Percentiles rank a stretch among this genome's conserved stretches.
Evolutionary conservation across 139 green algal genomes (phyloP).

Genomic region (Bryopsis sp.): DNA sequence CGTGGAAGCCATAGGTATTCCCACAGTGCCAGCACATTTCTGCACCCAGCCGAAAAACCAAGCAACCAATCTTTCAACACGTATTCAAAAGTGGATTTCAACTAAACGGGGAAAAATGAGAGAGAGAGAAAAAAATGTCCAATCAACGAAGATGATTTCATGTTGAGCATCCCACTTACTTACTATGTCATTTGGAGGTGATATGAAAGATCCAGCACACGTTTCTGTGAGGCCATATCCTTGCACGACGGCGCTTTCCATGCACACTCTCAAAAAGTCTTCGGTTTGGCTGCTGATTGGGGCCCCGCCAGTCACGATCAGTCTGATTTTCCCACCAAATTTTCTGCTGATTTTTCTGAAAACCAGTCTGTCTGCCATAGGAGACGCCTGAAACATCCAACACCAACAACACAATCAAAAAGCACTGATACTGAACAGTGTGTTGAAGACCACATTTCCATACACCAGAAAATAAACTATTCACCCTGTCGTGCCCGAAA

Average conservation of each 20-base stretch:
- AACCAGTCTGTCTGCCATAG: conserved; percentile 60
- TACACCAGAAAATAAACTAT: conserved; percentile 8
- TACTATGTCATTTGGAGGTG: not conserved
- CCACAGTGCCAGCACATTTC: not conserved
- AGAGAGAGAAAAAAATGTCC: not conserved
- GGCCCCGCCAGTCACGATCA: conserved; percentile 51
- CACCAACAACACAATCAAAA: not conserved
- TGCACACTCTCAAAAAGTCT: conserved; percentile 49
- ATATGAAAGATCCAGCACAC: conserved; percentile 34
- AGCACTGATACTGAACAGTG: not conserved
- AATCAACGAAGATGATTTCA: not conserved
- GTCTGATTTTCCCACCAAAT: conserved; percentile 49
- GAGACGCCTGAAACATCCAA: conserved; percentile 41
- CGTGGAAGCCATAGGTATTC: conserved; percentile 40
- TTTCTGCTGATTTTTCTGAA: conserved; percentile 64
- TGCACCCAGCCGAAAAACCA: not conserved
- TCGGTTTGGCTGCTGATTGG: conserved; percentile 42
- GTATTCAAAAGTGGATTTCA: not conserved
- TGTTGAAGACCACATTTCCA: not conserved
- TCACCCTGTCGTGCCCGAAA: not conserved
- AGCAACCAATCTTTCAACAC: not conserved
- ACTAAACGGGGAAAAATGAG: not conserved
- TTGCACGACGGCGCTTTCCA: conserved; percentile 44
- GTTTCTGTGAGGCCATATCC: conserved; percentile 41
- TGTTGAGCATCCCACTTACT: not conserved